Evolutionary conservation across 1,284 basidiomycete genomes (phyloP), one percentile per base, ranked within the genome.

Genomic region (Cryptococcus sp.): DNA sequence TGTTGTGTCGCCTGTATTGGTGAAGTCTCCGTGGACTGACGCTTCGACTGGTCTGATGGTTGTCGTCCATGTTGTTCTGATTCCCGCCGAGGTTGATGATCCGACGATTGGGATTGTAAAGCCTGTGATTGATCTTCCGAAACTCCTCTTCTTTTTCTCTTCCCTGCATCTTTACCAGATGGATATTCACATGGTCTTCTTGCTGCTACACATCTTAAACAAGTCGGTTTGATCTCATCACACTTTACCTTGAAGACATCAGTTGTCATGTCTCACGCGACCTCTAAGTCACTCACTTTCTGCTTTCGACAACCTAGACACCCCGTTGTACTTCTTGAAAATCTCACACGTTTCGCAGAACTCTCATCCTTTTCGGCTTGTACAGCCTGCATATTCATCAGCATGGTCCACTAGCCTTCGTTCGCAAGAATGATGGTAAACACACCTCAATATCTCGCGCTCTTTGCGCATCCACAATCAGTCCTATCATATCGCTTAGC

Each of bases 401-500:
- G 23, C 23, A 23, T 23, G 23, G 23, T 23, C 1, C 1, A 23
- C 23, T 23, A 23, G 23, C 23, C 1, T 23, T 23, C 23, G 23
- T 1, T 2, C 23, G 1, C 23, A 2, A 23, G 23, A 23, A 23
- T 2, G 23, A 23, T 23, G 23, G 23, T 23, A 23, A 23, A 23
- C 23, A 23, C 23, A 23, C 23, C 23, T 23, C 23, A 15, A 65
- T 56, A 33, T 50, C 53, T 46, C 52, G 50, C 8, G 63, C 63
- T 34, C 63, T 53, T 34, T 63, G 61, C 3, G 63, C 61, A 50
- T 65, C 63, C 31, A 65, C 63, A 14, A 65, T 65, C 23, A 58
- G 59, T 13, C 63, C 63, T 65, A 10, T 10, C 38, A 11, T 30
- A 23, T 33, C 30, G 31, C 15, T 33, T 10, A 7, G 13, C 15